Percentiles rank a stretch among this genome's conserved stretches.
Evolutionary conservation across 768 basidiomycete species (phyloP).

Genomic region (Gloeopeniophorella convolvens): DNA sequence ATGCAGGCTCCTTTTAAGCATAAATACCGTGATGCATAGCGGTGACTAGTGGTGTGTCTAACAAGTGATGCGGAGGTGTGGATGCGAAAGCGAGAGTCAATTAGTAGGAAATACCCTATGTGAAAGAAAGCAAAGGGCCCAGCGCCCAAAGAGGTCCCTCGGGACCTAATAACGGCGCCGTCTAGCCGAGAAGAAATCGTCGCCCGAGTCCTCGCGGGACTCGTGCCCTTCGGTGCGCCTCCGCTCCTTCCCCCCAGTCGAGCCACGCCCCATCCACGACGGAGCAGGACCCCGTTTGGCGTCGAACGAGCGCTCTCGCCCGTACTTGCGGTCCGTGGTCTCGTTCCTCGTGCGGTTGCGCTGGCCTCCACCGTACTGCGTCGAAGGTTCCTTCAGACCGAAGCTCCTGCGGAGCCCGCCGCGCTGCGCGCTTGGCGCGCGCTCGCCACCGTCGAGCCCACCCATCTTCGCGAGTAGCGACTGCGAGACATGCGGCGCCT

Average conservation of each 20-base stretch:
- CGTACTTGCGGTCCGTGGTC: background rate
- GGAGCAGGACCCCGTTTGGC: background rate
- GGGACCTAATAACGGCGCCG: background rate
- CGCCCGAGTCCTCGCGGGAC: too few relatives aligned
- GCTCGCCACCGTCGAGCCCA: background rate
- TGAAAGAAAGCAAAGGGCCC: background rate
- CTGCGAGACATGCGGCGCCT: constrained; percentile 9
- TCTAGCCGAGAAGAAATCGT: too few relatives aligned
- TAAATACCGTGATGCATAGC: background rate
- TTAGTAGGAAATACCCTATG: constrained; percentile 8
- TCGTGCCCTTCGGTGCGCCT: too few relatives aligned
- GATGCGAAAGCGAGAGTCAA: background rate
- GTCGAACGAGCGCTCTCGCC: background rate
- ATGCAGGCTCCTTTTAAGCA: background rate
- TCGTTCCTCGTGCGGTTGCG: constrained; percentile 12
- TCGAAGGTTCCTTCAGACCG: background rate
- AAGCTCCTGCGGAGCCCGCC: background rate
- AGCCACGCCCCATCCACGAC: background rate
- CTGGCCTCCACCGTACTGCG: constrained; percentile 5
- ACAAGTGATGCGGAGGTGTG: background rate
- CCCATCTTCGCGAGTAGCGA: constrained; percentile 15
- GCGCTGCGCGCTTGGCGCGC: background rate
- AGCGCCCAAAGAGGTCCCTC: too few relatives aligned
- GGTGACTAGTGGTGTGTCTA: constrained; percentile 4
- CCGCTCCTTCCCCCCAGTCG: too few relatives aligned